Conservation (phyloP, 306 rosid species). For the Corylus avellana region DNA sequence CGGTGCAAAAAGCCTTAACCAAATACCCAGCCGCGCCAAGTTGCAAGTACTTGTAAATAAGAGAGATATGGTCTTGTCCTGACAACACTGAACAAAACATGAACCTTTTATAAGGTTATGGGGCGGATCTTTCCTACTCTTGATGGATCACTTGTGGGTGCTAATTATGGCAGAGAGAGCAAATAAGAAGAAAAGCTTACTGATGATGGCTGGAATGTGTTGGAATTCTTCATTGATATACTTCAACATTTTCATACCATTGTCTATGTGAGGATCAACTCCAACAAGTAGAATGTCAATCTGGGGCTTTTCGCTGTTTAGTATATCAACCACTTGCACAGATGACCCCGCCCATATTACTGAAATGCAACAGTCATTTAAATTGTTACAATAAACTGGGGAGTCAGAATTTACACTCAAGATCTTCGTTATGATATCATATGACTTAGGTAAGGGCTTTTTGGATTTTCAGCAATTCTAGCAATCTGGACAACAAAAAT, state of each 20-base stretch:
- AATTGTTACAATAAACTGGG: no score
- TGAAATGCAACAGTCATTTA: background rate
- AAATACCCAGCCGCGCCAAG: constrained; percentile 25
- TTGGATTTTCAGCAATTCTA: no score
- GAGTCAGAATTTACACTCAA: background rate
- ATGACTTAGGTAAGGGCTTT: no score
- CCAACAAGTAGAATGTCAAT: constrained; percentile 19
- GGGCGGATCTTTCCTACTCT: no score
- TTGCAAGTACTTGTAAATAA: constrained; percentile 21
- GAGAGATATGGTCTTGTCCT: constrained; percentile 12
- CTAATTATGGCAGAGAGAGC: background rate
- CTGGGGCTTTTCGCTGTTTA: constrained; percentile 13
- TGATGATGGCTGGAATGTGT: constrained; percentile 25
- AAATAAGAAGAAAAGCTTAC: constrained; percentile 7
- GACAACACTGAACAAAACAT: constrained; percentile 19
- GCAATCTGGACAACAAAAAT: no score
- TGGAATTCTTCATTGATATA: constrained; percentile 18
- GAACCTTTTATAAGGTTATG: background rate
- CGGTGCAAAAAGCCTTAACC: constrained; percentile 25
- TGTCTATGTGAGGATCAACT: constrained; percentile 16
- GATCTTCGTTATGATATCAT: no score
- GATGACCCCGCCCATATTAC: constrained; percentile 19
- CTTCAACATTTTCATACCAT: constrained; percentile 21
- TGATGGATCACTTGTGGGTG: background rate
- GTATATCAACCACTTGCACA: constrained; percentile 24